These are phyloP conservation scores for Russula olivacea DNA, from an alignment of 768 basidiomycete species.

Conservation along the genomic window DNA sequence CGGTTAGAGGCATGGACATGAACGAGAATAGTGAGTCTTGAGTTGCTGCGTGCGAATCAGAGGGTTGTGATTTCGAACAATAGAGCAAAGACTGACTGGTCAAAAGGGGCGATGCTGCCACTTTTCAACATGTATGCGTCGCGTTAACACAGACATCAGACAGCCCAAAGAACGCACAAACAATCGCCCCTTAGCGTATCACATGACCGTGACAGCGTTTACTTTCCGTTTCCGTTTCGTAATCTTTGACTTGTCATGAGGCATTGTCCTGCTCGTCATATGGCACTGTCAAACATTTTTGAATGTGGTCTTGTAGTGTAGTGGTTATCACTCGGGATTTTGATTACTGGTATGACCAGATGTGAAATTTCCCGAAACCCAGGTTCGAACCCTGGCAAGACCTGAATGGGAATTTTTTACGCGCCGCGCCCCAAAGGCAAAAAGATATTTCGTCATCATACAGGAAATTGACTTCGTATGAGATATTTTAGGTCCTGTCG, in stretches of 20 bases:
- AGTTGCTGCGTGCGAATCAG: neutral
- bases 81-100: neutral
- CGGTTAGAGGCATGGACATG: neutral
- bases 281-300: too few species aligned
- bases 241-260: too few species aligned
- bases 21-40: neutral
- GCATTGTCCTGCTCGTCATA: neutral
- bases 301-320: conserved; percentile 24
- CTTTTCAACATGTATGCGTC: neutral
- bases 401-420: conserved; percentile 1
- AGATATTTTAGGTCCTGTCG: too few species aligned
- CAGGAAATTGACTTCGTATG: too few species aligned
- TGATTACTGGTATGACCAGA: neutral
- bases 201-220: conserved; percentile 14
- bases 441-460: too few species aligned
- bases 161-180: neutral
- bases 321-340: conserved; percentile 27
- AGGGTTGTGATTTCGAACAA: neutral
- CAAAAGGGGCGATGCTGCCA: neutral
- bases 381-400: conserved; percentile 27
- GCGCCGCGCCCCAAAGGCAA: too few species aligned
- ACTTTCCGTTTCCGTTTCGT: too few species aligned
- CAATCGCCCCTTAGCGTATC: neutral
- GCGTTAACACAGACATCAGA: neutral
- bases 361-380: conserved; percentile 22